Conservation (phyloP, 192 early-diverging fungal genomes). For the Martensiomyces pterosporus region DNA sequence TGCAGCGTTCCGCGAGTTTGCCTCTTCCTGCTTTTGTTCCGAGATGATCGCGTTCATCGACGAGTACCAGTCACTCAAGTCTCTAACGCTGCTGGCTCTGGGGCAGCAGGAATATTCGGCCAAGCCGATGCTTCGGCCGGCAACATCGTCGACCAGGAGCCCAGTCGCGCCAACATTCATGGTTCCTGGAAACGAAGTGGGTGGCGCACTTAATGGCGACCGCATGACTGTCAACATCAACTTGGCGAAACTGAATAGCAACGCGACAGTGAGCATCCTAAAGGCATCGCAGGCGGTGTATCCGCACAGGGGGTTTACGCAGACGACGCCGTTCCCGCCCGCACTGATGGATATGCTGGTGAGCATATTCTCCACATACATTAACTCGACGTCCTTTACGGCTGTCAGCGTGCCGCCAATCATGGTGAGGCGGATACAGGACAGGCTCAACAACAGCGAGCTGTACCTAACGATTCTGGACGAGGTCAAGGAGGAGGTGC, state of each 20-base stretch:
- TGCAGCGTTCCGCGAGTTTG: conserved; percentile 19
- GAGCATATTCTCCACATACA: conserved; percentile 16
- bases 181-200: too few relatives aligned
- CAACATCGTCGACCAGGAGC: not conserved
- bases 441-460: conserved; percentile 9
- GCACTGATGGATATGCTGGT: conserved; percentile 10
- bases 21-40: conserved; percentile 39
- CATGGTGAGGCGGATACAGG: conserved; percentile 13
- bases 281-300: conserved; percentile 3
- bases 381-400: conserved; percentile 26
- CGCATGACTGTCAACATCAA: not conserved
- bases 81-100: conserved; percentile 3
- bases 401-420: conserved; percentile 22
- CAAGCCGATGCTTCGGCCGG: not conserved
- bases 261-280: conserved; percentile 13
- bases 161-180: not conserved
- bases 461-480: conserved; percentile 23
- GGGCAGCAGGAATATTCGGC: not conserved
- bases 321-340: conserved; percentile 14
- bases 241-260: not conserved
- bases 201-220: too few relatives aligned
- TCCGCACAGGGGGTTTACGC: not conserved
- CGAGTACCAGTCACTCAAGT: conserved; percentile 36
- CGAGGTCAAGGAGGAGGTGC: conserved; percentile 36
- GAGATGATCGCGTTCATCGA: conserved; percentile 37